Conservation (phyloP, 192 early-diverging fungal genomes). For the Endogone sp. region DNA sequence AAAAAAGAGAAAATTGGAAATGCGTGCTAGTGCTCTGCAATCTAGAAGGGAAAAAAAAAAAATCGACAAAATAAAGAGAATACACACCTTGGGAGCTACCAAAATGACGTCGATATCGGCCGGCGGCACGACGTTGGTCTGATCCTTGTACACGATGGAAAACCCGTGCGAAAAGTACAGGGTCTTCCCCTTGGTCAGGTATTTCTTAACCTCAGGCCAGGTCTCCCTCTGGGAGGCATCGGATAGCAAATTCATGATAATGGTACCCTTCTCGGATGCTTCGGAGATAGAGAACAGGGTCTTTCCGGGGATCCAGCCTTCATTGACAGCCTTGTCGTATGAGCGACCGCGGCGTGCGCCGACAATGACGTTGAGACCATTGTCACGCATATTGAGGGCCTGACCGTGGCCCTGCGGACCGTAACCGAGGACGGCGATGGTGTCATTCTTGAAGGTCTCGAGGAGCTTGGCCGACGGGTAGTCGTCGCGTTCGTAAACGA, state of each 20-base stretch:
- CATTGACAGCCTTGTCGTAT: conserved; percentile 87
- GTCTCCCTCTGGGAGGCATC: conserved; percentile 94
- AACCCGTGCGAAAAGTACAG: conserved; percentile 99
- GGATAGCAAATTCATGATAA: conserved; percentile 93
- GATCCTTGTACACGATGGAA: conserved; percentile 87
- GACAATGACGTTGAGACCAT: conserved; percentile 94
- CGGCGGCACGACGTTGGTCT: conserved; percentile 88
- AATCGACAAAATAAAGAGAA: neutral
- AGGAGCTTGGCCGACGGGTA: conserved; percentile 89
- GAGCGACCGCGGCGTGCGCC: conserved; percentile 88
- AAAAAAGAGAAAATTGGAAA: conserved; percentile 2
- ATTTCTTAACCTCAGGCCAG: conserved; percentile 84
- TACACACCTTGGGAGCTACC: conserved; percentile 85
- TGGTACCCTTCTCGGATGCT: conserved; percentile 83
- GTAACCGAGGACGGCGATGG: conserved; percentile 86
- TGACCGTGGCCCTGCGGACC: conserved; percentile 95
- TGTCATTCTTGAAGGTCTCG: conserved; percentile 89
- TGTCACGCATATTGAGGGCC: conserved; percentile 92
- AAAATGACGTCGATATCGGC: conserved; percentile 93
- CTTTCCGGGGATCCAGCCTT: conserved; percentile 96
- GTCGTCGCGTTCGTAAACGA: conserved; percentile 93
- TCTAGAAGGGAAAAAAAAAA: no score
- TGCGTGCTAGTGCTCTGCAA: conserved; percentile 3
- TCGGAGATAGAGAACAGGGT: conserved; percentile 91
- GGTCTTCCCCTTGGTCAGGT: conserved; percentile 94